Evolutionary conservation across 2,329 filamentous ascomycete genomes (phyloP), one percentile per base, ranked within the genome.

Genomic region (Alternaria triticimaculans): DNA sequence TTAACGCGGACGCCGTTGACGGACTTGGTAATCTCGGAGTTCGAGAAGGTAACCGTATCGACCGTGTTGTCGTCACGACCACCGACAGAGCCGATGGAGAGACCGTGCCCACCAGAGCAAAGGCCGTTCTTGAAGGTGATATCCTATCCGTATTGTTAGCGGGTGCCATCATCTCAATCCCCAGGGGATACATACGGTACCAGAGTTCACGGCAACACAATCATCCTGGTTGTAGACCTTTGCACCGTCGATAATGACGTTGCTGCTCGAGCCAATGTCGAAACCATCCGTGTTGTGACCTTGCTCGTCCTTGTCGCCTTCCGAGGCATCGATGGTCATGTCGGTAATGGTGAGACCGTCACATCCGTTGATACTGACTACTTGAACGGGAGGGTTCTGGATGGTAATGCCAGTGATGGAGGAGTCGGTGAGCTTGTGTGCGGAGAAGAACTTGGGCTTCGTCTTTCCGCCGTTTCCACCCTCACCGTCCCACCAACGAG

Each of bases 71-170:
- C 78, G 56, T 69, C 69, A 33, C 86, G 85, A 11, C 85, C 85
- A 43, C 87, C 86, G 21, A 89, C 85, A 6, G 84, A 87, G 30
- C 87, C 86, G 68, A 89, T 87, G 54, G 84, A 86, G 8, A 89
- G 78, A 55, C 87, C 87, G 72, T 87, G 86, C n/a, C 85, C 84
- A 21, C 84, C 84, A 4, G 80, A 81, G 75, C 85, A 87, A 21
- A 81, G 77, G n/a, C 81, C 81, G 44, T 80, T 80, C 25, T 67
- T 59, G 69, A 80, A 79, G 55, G 71, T 74, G 60, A 80, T 79
- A 61, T 70, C 46, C 66, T 71, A 10, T 20, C n/a, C 14, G 21
- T 11, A 3, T 11, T 23, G 43, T 71, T 4, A 69, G 61, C 14
- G 12, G 41, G 25, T 20, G 5, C 18, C 8, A 2, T 18, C 18